Base-by-base conservation (phyloP, 2,329 filamentous ascomycete species). In the Stenocarpella maydis region DNA sequence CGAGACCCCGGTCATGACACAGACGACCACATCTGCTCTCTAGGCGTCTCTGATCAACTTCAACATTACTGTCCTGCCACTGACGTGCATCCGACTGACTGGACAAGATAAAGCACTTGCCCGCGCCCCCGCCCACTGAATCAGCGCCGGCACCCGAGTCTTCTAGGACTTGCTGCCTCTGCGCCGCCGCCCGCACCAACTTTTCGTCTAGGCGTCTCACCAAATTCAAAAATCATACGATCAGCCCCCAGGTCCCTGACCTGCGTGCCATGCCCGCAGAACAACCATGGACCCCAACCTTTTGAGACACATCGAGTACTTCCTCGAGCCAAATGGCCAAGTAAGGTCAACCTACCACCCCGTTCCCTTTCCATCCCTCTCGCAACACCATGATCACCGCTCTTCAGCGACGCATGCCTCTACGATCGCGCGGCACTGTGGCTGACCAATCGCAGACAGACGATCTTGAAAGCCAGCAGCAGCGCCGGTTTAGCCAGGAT, bases 291-390 rank as follows among this genome's bases (percentile, higher is more conserved):
- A 82, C 73, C 74, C 77, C 28, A 77, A 80, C 65, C 75, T 80
- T 17, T 74, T 81, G 47, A 78, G 74, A 75, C 77, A 80, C 52
- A 75, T 81, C 71, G 79, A 79, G 73, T 82, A 79, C 74, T 82
- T 82, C 74, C 76, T 78, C 66, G 79, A 78, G 65, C 78, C 79
- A 64, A 81, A 80, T 55, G 78, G 76, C 50, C 80, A 80, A 75
- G 79, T 80, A 77, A 55, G 75, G 58, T 28, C 54, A 53, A 28
- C 52, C 58, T 66, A 60, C 31, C 43, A 12, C 17, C 53, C 34
- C 21, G n/a, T 26, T 43, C 34, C n/a, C 34, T 17, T 54, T n/a
- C 21, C 54, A 14, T 24, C 8, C 64, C 43, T n/a, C 45, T 31
- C 19, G 28, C 37, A 19, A 24, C 26, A 60, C 28, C 53, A 63